phyloP scores from a whole-genome alignment of 257 asterid genomes.

The Plantago elongata region DNA sequence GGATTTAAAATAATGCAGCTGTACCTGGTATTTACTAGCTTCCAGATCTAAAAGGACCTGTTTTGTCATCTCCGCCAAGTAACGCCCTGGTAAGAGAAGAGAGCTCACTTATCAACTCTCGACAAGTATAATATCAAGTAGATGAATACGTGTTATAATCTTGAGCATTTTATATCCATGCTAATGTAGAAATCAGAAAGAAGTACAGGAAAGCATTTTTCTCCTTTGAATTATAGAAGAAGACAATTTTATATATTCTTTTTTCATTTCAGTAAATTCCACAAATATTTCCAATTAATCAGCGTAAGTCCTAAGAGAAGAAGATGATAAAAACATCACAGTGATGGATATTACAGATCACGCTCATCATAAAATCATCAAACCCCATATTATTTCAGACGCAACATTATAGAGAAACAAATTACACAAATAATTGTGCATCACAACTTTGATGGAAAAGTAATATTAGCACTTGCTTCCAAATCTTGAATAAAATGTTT shows the following conservation, averaged over 20 bases:
- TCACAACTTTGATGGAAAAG: conserved; percentile 9
- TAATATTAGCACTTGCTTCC: neutral
- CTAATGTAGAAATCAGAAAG: conserved; percentile 9
- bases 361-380: neutral
- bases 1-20: conserved; percentile 13
- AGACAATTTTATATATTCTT: neutral
- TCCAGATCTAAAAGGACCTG: conserved; percentile 80
- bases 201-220: conserved; percentile 9
- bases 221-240: neutral
- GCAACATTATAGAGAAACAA: conserved; percentile 1
- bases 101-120: conserved; percentile 12
- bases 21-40: conserved; percentile 90
- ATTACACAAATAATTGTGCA: neutral
- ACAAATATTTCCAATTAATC: neutral
- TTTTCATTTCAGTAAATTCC: conserved; percentile 3
- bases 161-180: conserved; percentile 14
- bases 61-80: conserved; percentile 82
- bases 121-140: neutral
- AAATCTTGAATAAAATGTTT: conserved; percentile 11
- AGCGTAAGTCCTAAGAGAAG: neutral
- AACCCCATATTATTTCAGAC: conserved; percentile 3
- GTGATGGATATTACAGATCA: neutral
- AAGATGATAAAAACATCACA: neutral
- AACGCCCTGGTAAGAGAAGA: conserved; percentile 62
- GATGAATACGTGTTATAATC: neutral